Evolutionary conservation across 1,284 basidiomycete genomes (phyloP), one percentile per base, ranked within the genome.

Genomic region (Ustilago trichophora): DNA sequence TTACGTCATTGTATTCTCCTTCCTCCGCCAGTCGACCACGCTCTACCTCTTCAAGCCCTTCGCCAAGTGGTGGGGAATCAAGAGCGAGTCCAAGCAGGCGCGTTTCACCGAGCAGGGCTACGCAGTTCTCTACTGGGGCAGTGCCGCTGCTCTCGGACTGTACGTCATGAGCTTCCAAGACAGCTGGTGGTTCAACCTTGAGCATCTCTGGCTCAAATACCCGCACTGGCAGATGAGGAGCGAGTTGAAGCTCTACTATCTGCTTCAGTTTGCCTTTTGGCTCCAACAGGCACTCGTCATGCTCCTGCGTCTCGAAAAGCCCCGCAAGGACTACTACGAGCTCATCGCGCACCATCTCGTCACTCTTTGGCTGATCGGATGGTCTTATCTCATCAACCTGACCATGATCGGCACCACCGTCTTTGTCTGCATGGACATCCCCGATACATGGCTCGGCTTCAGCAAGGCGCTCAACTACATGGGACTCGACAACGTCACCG

Each of bases 351-450:
- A 86, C 77, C 96, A 99, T 81, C 76, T 93, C 41, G 93, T 98
- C 45, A 98, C 96, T 0, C 85, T 98, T 21, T 99, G 94, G 93
- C 86, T 98, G 22, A 88, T 98, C 44, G 90, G 90, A 88, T 90
- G 81, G 44, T 85, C 79, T 6, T 64, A 66, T 49, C 74, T 52
- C 26, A 70, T 80, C 50, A 80, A 85, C 82, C 69, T 85, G 45
- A 97, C 94, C 0, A 84, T 88, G 71, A 94, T 97, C 48, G 95
- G 95, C 12, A 92, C 92, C 66, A 90, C 93, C 2, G 88, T 98
- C 22, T 98, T 91, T 76, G 86, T 95, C 77, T 95, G 93, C 80
- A 98, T 98, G 95, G 95, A 98, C 83, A 86, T 95, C 27, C 93
- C 93, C 3, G 95, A 98, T 80, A 84, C 88, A 19, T 92, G 91